Base-by-base conservation (phyloP, 2,329 filamentous ascomycete species). In the Pyrenophora teres region DNA sequence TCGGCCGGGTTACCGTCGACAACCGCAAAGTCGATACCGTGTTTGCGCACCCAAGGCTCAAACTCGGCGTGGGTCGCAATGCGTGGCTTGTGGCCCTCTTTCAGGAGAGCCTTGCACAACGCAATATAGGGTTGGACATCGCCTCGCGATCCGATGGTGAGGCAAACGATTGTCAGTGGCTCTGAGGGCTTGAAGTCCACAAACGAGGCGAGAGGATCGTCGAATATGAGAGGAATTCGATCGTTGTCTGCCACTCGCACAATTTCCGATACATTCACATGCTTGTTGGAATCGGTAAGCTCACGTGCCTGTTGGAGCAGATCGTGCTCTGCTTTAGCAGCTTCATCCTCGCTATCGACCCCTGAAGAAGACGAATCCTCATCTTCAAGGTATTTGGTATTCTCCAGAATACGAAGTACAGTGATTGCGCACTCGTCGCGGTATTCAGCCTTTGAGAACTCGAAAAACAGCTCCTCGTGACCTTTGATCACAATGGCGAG, bases 121-220 rank as follows among this genome's bases (percentile, higher is more conserved):
- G 94, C 92, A 70, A 99, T 97, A 71, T 97, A 99, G 0, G 94
- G 94, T 71, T 99, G 94, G 3, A 99, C 93, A 70, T 99, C 94
- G 19, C 94, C 94, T 52, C 94, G 84, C 10, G 93, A 97, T 13
- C 94, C 94, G 57, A 99, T 99, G 0, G 94, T 99, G 32, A 99
- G 78, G 70, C 94, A 99, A 1, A 93, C 96, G 53, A 99, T 89
- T 16, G 81, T 87, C 70, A 99, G 78, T 2, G 92, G 80, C 62
- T 90, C 81, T 2, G 85, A 77, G 0, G 94, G 93, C 74, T 96
- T 96, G 77, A 97, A 96, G 61, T 94, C 91, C 57, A 96, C 81
- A 51, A 96, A 88, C 0, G 92, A 96, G 4, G 90, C 89, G 60
- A 87, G 86, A 7, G 90, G 87, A 64, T 97, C 93, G 67, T 97